phyloP scores from a whole-genome alignment of 192 early-diverging fungal genomes.

The Rhizoclosmatium globosum region DNA sequence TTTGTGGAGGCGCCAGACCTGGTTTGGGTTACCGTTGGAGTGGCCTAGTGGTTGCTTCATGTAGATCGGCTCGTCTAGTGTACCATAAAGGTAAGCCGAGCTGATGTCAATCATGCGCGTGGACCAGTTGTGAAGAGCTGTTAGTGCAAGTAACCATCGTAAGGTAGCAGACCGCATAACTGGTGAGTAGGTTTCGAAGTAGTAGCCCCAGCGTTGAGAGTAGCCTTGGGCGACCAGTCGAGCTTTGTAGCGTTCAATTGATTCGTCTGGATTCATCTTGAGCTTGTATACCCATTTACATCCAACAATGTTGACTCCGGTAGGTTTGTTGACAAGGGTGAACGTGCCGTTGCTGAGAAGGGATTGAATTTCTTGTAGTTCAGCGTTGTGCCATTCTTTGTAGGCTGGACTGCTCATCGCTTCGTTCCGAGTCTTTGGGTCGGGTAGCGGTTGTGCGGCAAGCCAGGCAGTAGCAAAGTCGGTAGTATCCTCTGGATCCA shows the following conservation, averaged over 20 bases:
- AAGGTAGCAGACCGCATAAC: background rate
- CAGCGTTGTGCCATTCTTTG: background rate
- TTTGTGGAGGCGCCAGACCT: slow-evolving; percentile 1
- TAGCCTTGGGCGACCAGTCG: slow-evolving; percentile 47
- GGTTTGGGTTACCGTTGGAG: background rate
- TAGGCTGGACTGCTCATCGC: slow-evolving; percentile 6
- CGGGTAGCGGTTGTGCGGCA: background rate
- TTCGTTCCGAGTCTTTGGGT: background rate
- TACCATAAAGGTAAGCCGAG: slow-evolving; percentile 18
- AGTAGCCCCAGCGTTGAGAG: slow-evolving; percentile 26
- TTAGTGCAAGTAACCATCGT: slow-evolving; percentile 10
- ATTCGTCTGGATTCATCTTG: slow-evolving; percentile 35
- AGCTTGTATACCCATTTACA: slow-evolving; percentile 37
- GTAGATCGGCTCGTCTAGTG: slow-evolving; percentile 9
- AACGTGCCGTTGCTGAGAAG: slow-evolving; percentile 6
- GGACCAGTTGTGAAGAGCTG: background rate
- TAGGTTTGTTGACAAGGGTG: slow-evolving; percentile 5
- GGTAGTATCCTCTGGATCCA: background rate
- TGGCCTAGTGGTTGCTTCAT: slow-evolving; percentile 13
- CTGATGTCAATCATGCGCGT: slow-evolving; percentile 6
- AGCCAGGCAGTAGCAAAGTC: background rate
- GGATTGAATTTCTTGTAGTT: background rate
- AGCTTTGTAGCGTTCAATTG: slow-evolving; percentile 36
- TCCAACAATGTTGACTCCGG: slow-evolving; percentile 1
- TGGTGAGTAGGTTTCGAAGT: slow-evolving; percentile 35